A percentile compares a stretch with the other conserved stretches of the same genome.
Conservation (phyloP, 139 green algal genomes). For the Chlorella sorokiniana region DNA sequence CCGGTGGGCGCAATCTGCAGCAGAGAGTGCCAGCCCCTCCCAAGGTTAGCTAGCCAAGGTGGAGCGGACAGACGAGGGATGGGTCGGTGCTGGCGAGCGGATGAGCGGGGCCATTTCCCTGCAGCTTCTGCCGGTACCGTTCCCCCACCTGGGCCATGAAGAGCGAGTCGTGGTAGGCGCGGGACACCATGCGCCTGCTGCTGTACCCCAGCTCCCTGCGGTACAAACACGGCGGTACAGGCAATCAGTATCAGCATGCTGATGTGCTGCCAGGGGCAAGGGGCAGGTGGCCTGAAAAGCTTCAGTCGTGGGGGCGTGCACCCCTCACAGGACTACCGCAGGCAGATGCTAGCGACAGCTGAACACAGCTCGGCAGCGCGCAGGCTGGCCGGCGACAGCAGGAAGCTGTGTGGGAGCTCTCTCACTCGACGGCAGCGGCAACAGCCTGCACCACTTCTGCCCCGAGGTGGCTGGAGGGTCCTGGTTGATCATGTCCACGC, state of each 20-base stretch:
- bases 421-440: conserved; percentile 47
- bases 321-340: no score
- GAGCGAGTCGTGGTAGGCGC: conserved; percentile 96
- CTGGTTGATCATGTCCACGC: conserved; percentile 77
- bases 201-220: conserved; percentile 54
- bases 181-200: conserved; percentile 82
- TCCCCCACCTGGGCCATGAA: conserved; percentile 86
- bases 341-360: no score
- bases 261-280: no score
- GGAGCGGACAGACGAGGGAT: no score
- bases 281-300: not conserved
- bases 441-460: conserved; percentile 67
- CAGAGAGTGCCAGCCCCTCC: not conserved
- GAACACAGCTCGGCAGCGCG: not conserved
- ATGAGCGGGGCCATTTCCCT: not conserved
- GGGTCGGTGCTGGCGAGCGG: not conserved
- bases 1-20: conserved; percentile 76
- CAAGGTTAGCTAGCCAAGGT: no score
- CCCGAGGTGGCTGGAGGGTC: conserved; percentile 85
- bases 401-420: not conserved
- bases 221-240: not conserved
- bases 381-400: not conserved
- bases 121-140: not conserved
- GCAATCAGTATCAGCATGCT: no score
- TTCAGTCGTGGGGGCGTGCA: not conserved